Base-by-base conservation (phyloP, 176 grass and related monocot species). In the Oryza punctata region DNA sequence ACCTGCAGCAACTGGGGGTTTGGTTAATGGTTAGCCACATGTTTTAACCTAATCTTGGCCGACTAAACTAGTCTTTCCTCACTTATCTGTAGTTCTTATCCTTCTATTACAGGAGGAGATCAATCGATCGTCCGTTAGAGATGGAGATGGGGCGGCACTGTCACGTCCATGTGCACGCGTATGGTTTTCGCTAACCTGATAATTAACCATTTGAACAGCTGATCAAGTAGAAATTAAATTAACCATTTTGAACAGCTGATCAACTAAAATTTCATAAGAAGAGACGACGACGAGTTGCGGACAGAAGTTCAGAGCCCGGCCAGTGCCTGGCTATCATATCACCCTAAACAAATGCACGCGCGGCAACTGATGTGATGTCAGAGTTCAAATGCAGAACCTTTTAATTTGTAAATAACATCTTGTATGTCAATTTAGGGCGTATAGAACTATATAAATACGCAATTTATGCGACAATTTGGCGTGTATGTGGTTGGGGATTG, bases 321-420 rank as follows among this genome's bases (percentile, higher is more conserved):
- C 75, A 78, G 83, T 69, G 75, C 28, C 44, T 61, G 19, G 57
- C 9, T 61, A 61, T 3, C 57, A 24, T 65, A 66, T 47, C 32
- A 35, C 44, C 76, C 15, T 66, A 41, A 65, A 40, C 68, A 65
- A 52, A 19, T 70, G 76, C 75, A 79, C 54, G 75, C 84, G 84
- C 57, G 40, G 33, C 27, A 7, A 21, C 23, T 28, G 76, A 65
- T 44, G 60, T 40, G 52, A 57, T 57, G 57, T 24, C n/a, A 24
- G 21, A 24, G 21, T 11, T n/a, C 21, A 24, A 24, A 61, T 11
- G 57, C 54, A 61, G 1, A 21, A 21, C 1, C 8, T 9, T 7
- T 57, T 57, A 21, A 57, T 57, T 7, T 57, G 18, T n/a, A 6
- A 57, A 57, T n/a, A 6, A 8, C 3, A 8, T 57, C n/a, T 57